Evolutionary conservation across 192 early-diverging fungal genomes (phyloP).

Genomic region (Entophlyctis luteolus): DNA sequence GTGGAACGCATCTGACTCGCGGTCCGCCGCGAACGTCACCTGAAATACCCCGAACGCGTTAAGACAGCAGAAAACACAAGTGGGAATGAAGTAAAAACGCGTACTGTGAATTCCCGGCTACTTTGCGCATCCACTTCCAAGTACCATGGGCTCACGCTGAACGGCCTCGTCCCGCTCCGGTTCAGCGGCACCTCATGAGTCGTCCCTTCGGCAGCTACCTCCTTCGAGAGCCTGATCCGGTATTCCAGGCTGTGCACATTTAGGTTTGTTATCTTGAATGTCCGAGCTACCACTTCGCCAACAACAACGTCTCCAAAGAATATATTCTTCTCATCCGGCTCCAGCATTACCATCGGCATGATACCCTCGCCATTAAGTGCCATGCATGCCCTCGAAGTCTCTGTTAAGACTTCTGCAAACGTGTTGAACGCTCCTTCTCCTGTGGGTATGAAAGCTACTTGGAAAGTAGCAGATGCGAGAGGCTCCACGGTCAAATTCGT

Average conservation of each 20-base stretch:
- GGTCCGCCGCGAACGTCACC: conserved; percentile 36
- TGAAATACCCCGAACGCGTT: too few relatives aligned
- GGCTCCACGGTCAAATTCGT: conserved; percentile 8
- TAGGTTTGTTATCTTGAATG: conserved; percentile 29
- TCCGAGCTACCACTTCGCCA: conserved; percentile 29
- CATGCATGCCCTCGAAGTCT: conserved; percentile 12
- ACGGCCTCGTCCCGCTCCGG: conserved; percentile 22
- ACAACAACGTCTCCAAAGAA: conserved; percentile 36
- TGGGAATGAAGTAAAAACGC: too few relatives aligned
- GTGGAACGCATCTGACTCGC: conserved; percentile 34
- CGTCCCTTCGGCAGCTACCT: too few relatives aligned
- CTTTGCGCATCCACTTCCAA: conserved; percentile 14
- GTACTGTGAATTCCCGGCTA: conserved; percentile 26
- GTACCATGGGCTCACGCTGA: conserved; percentile 22
- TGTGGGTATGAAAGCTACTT: conserved; percentile 6
- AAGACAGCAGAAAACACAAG: background rate
- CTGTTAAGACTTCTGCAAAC: background rate
- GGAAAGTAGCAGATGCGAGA: background rate
- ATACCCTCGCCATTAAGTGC: conserved; percentile 33
- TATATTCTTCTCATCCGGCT: conserved; percentile 1
- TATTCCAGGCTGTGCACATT: conserved; percentile 13
- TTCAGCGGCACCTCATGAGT: conserved; percentile 7
- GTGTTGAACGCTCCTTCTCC: background rate
- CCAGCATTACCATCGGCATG: conserved; percentile 29
- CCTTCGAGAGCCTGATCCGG: conserved; percentile 15